These are phyloP conservation scores for Vanrija pseudolonga DNA, from an alignment of 1,284 basidiomycete genomes.

Conservation along the genomic window DNA sequence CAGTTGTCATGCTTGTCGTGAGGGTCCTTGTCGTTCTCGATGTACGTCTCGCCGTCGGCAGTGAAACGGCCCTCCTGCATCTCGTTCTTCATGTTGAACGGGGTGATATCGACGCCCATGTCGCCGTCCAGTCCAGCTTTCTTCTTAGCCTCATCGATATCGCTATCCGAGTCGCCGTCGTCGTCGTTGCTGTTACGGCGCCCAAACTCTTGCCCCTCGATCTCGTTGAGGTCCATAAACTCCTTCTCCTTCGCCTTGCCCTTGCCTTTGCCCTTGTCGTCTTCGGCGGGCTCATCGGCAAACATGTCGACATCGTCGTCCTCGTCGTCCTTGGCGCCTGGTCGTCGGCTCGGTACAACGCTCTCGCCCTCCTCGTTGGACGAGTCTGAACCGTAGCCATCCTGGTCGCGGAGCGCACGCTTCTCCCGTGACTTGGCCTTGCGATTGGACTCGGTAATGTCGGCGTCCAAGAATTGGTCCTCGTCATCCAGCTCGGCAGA, in stretches of 20 bases:
- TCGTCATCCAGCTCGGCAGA: not conserved
- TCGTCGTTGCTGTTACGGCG: conserved; percentile 63
- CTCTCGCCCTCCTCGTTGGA: conserved; percentile 81
- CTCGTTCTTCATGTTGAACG: conserved; percentile 99
- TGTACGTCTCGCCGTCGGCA: conserved; percentile 78
- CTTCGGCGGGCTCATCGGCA: conserved; percentile 48
- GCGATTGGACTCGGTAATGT: conserved; percentile 36
- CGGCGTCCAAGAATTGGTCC: conserved; percentile 39
- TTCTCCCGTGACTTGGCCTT: conserved; percentile 59
- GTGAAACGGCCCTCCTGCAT: conserved; percentile 97
- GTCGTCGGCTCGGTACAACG: conserved; percentile 66
- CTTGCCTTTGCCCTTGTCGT: conserved; percentile 16
- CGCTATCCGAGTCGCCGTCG: conserved; percentile 51
- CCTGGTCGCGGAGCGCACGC: conserved; percentile 66
- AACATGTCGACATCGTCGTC: conserved; percentile 76
- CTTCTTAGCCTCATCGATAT: conserved; percentile 17
- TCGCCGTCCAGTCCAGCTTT: conserved; percentile 51
- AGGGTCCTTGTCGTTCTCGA: conserved; percentile 75
- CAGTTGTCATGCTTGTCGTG: conserved; percentile 90
- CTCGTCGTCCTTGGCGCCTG: conserved; percentile 51
- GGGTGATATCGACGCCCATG: conserved; percentile 89
- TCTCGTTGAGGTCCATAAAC: conserved; percentile 82
- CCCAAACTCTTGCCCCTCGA: conserved; percentile 89
- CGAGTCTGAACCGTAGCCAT: conserved; percentile 91
- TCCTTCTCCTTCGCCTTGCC: conserved; percentile 56